Evolutionary conservation across 305 asterid genomes (phyloP), one percentile per base, ranked within the genome.

Genomic region (Petunia hybrid): DNA sequence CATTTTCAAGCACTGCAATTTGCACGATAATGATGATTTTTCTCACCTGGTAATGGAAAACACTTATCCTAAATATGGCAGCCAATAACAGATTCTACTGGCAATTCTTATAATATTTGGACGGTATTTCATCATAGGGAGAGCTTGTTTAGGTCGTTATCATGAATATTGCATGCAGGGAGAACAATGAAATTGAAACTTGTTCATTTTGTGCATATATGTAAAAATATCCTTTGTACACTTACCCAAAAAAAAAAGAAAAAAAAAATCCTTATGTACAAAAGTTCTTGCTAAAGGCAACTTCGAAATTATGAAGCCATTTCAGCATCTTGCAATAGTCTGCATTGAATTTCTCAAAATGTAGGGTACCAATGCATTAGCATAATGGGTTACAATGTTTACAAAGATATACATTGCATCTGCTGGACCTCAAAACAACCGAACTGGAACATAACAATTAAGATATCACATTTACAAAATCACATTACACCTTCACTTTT

Each of bases 1-100:
- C 89, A 42, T 86, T 86, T 76, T 67, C 80, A 75, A 78, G 45
- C 76, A 51, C 69, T 59, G 88, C 69, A 76, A 76, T 70, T 41
- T 78, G 82, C 65, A 6, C 76, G 7, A 3, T 85, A 63, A 12
- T 45, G 79, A 74, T 74, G 64, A 74, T 74, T 53, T 53, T 74
- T 8, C n/a, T 74, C 35, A 36, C 64, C 43, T 53, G 64, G 48
- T 74, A 74, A 53, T 8, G 31, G 79, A 53, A 36, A 53, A 73
- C 6, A 13, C 4, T 42, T 2, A 1, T n/a, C 16, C 35, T n/a
- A n/a, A n/a, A n/a, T n/a, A 73, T 10, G 6, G 61, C 59, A 48
- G 78, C n/a, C 62, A 71, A 73, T 36, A 66, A 73, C 14, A 13
- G 38, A 40, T 1, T 35, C 36, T 62, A 36, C 42, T 36, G 43